These are phyloP conservation scores for Pichia sp. DNA, from an alignment of 1,139 yeast species.

Conservation along the genomic window DNA sequence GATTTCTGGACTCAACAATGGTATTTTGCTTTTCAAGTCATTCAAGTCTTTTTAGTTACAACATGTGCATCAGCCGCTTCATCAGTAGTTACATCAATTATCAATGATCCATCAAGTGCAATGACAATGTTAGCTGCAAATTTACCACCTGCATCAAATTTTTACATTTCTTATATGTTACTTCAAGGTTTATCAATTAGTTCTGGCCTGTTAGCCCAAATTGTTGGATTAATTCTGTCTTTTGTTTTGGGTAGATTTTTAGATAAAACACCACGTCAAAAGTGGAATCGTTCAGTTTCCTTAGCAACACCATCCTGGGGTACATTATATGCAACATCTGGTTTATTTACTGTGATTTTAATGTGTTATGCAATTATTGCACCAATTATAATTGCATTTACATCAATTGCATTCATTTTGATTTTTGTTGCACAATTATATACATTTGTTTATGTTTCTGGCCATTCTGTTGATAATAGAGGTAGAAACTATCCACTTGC, in stretches of 20 bases:
- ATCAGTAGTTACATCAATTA: conserved; percentile 62
- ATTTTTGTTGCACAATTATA: conserved; percentile 75
- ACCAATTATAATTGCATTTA: conserved; percentile 68
- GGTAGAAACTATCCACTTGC: conserved; percentile 89
- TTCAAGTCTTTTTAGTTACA: conserved; percentile 64
- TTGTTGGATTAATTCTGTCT: conserved; percentile 64
- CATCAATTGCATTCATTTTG: conserved; percentile 60
- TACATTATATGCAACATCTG: conserved; percentile 76
- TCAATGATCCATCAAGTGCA: conserved; percentile 60
- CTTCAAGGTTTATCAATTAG: conserved; percentile 82
- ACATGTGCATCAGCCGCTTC: conserved; percentile 70
- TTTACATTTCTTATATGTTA: conserved; percentile 62
- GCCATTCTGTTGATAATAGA: conserved; percentile 63
- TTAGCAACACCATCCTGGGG: conserved; percentile 77
- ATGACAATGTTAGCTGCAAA: conserved; percentile 63
- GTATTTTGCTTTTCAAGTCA: conserved; percentile 63
- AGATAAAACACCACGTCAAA: conserved; percentile 82
- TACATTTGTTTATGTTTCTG: conserved; percentile 66
- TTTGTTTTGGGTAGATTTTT: conserved; percentile 61
- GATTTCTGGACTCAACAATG: conserved; percentile 73
- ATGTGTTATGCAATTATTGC: conserved; percentile 77
- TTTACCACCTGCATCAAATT: conserved; percentile 86
- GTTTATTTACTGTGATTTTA: conserved; percentile 74
- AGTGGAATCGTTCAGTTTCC: conserved; percentile 64
- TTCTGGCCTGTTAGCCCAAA: conserved; percentile 74